phyloP scores from a whole-genome alignment of 495 filamentous ascomycete species.

The Diplogelasinospora grovesii region DNA sequence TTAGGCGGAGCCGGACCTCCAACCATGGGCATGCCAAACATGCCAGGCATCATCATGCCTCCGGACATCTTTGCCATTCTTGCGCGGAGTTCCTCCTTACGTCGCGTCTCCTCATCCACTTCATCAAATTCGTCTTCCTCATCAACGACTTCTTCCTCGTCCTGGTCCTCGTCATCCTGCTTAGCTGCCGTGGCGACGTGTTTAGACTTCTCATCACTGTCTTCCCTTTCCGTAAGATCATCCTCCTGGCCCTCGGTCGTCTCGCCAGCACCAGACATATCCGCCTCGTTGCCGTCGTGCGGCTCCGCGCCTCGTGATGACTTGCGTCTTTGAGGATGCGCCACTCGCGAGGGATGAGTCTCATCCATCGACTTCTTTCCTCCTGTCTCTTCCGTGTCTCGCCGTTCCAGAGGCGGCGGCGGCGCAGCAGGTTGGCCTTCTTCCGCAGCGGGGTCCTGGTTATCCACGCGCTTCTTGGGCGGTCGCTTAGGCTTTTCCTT shows the following conservation, averaged over 20 bases:
- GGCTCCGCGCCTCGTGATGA: slow-evolving; percentile 49
- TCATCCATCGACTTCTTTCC: slow-evolving; percentile 57
- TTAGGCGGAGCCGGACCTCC: slow-evolving; percentile 45
- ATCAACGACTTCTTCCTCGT: slow-evolving; percentile 51
- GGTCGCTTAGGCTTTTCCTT: slow-evolving; percentile 85
- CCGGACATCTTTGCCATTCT: slow-evolving; percentile 98
- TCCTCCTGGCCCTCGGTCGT: slow-evolving; percentile 76
- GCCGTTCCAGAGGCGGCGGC: slow-evolving; percentile 34
- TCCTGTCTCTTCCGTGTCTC: slow-evolving; percentile 44
- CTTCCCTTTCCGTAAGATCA: slow-evolving; percentile 67
- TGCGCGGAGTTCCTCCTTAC: slow-evolving; percentile 82
- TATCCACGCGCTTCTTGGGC: slow-evolving; percentile 70
- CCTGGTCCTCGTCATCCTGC: slow-evolving; percentile 35
- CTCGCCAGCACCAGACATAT: slow-evolving; percentile 81
- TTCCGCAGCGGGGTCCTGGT: slow-evolving; percentile 29
- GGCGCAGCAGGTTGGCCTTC: slow-evolving; percentile 33
- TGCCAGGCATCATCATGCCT: slow-evolving; percentile 94
- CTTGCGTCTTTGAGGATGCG: slow-evolving; percentile 40
- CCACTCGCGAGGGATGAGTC: slow-evolving; percentile 34
- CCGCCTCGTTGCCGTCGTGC: slow-evolving; percentile 79
- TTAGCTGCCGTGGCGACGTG: slow-evolving; percentile 24
- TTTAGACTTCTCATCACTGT: slow-evolving; percentile 53
- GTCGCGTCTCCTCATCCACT: slow-evolving; percentile 81
- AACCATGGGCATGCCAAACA: slow-evolving; percentile 80
- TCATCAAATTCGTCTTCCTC: slow-evolving; percentile 79